phyloP scores from a whole-genome alignment of 139 green algal genomes.

The Dunaliella primolecta region DNA sequence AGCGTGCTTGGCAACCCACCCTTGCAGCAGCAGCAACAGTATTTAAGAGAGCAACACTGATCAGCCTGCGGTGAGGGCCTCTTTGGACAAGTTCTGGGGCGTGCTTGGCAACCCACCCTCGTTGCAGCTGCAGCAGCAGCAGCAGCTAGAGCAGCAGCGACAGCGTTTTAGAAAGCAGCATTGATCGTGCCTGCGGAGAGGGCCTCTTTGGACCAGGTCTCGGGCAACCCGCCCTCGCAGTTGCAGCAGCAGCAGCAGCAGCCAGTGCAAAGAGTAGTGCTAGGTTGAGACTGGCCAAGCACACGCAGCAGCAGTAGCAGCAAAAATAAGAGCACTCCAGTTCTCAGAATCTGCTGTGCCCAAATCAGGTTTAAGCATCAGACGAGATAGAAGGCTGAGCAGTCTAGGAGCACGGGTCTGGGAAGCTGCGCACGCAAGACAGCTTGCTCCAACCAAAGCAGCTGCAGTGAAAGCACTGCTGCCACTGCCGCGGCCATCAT shows the following conservation, averaged over 20 bases:
- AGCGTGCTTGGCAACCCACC: not conserved
- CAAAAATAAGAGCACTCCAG: not conserved
- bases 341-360: not conserved
- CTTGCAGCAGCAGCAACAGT: not conserved
- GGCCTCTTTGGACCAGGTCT: not conserved
- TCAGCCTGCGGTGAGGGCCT: constrained; percentile 20
- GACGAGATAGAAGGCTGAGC: too few species aligned
- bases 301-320: not conserved
- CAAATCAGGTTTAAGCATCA: too few species aligned
- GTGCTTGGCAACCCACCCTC: not conserved
- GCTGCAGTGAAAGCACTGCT: too few species aligned
- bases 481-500: too few species aligned
- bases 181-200: not conserved
- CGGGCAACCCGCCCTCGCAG: too few species aligned
- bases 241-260: not conserved
- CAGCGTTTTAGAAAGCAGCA: not conserved
- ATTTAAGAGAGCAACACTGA: too few species aligned
- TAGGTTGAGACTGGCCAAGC: not conserved
- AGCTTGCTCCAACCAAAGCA: too few species aligned
- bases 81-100: constrained; percentile 28
- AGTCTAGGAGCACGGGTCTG: too few species aligned
- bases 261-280: not conserved
- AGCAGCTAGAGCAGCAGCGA: not conserved
- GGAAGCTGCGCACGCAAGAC: too few species aligned
- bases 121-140: not conserved